Conservation (phyloP, 495 filamentous ascomycete genomes). For the Hyphodiscus hymeniophilus region DNA sequence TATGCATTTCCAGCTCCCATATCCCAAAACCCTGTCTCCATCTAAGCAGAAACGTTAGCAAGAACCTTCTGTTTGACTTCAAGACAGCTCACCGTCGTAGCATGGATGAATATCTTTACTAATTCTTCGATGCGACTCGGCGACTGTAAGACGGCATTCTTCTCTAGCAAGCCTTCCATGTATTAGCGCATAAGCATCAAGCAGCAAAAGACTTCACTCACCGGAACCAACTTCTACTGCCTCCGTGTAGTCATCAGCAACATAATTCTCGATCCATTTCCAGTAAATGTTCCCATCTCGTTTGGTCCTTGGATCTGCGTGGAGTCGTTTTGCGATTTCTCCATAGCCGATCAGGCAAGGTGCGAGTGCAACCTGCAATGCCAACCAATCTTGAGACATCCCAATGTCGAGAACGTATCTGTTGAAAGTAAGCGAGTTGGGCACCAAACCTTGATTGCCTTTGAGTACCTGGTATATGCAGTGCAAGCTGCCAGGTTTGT, state of each 20-base stretch:
- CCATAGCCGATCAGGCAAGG: constrained; percentile 85
- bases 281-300: constrained; percentile 70
- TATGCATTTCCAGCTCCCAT: constrained; percentile 48
- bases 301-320: constrained; percentile 45
- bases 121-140: constrained; percentile 70
- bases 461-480: constrained; percentile 51
- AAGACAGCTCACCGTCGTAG: constrained; percentile 53
- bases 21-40: constrained; percentile 86
- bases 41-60: constrained; percentile 40
- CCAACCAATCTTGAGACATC: constrained; percentile 77
- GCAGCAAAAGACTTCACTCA: constrained; percentile 26
- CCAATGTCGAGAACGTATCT: constrained; percentile 86
- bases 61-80: neutral
- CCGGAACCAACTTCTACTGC: constrained; percentile 61
- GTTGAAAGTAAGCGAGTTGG: constrained; percentile 4
- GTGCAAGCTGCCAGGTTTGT: constrained; percentile 48
- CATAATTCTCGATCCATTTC: constrained; percentile 85
- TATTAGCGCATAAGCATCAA: neutral
- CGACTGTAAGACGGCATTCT: constrained; percentile 60
- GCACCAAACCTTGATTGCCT: neutral
- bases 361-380: constrained; percentile 71
- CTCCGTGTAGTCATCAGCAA: constrained; percentile 64
- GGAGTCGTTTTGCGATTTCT: constrained; percentile 60
- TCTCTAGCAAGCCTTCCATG: constrained; percentile 57
- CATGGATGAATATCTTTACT: constrained; percentile 73